phyloP scores from a whole-genome alignment of 148 eudicot species.

The Pharnaceum exiguum region DNA sequence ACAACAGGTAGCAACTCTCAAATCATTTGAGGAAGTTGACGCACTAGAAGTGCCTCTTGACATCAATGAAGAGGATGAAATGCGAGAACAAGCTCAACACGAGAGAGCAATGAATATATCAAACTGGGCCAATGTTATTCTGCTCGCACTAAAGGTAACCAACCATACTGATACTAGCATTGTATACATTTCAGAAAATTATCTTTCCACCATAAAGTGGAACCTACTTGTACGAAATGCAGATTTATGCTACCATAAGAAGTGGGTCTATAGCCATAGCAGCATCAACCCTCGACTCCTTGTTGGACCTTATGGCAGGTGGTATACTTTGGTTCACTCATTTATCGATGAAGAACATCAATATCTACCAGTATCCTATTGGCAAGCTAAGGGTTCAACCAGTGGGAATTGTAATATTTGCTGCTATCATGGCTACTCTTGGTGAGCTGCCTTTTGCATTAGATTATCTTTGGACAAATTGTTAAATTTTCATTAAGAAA shows the following conservation, averaged over 20 bases:
- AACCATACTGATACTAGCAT: not conserved
- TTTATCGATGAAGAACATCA: conserved; percentile 61
- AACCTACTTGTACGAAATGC: conserved; percentile 5
- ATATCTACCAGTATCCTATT: conserved; percentile 69
- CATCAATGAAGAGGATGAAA: conserved; percentile 37
- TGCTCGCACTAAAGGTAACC: conserved; percentile 69
- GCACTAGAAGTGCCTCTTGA: conserved; percentile 27
- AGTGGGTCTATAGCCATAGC: conserved; percentile 75
- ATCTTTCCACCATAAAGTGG: not conserved
- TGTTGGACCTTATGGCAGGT: conserved; percentile 76
- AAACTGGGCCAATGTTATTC: conserved; percentile 47
- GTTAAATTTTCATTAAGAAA: not conserved
- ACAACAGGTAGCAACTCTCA: conserved; percentile 58
- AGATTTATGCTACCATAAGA: conserved; percentile 62
- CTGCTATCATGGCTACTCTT: conserved; percentile 84
- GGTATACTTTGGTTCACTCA: conserved; percentile 77
- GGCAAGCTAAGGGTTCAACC: conserved; percentile 79
- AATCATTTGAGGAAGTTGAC: conserved; percentile 68
- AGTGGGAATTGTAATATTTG: conserved; percentile 71
- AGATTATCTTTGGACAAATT: not conserved
- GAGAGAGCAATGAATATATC: conserved; percentile 75
- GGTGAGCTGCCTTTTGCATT: conserved; percentile 26
- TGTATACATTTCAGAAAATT: not conserved
- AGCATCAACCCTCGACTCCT: conserved; percentile 72
- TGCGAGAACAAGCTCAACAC: conserved; percentile 44